phyloP scores from a whole-genome alignment of 331 rosid genomes.

The Prunus yedoensis region DNA sequence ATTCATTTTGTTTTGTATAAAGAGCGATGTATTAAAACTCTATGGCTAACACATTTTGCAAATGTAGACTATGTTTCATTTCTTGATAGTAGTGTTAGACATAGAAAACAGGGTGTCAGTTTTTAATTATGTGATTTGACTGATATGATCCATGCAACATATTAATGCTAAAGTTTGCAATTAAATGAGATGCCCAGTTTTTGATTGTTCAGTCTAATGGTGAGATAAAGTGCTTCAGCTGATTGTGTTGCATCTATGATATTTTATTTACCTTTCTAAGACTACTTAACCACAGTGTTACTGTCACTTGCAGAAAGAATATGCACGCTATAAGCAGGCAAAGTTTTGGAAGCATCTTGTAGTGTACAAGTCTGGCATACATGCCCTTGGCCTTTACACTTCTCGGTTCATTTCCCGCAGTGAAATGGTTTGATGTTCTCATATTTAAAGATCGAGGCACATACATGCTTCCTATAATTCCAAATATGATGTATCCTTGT shows the following conservation, averaged over 20 bases:
- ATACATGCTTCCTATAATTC: background rate
- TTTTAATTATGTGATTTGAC: background rate
- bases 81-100: background rate
- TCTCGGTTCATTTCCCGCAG: constrained; percentile 61
- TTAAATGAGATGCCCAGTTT: background rate
- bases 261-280: background rate
- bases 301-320: constrained; percentile 55
- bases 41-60: background rate
- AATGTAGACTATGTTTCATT: background rate
- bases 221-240: too few species aligned
- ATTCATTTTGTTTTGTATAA: background rate
- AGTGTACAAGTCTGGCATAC: constrained; percentile 75
- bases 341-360: constrained; percentile 61
- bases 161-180: background rate
- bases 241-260: background rate
- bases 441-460: background rate
- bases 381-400: constrained; percentile 79
- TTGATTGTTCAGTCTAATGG: too few species aligned
- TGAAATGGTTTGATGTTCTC: constrained; percentile 54
- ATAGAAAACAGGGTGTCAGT: background rate
- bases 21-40: background rate
- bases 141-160: background rate
- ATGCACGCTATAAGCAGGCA: constrained; percentile 53
- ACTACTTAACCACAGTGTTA: constrained; percentile 2
- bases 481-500: constrained; percentile 25